These are phyloP conservation scores for Capsella bursapastoris DNA, from an alignment of 345 rosid genomes.

Conservation along the genomic window DNA sequence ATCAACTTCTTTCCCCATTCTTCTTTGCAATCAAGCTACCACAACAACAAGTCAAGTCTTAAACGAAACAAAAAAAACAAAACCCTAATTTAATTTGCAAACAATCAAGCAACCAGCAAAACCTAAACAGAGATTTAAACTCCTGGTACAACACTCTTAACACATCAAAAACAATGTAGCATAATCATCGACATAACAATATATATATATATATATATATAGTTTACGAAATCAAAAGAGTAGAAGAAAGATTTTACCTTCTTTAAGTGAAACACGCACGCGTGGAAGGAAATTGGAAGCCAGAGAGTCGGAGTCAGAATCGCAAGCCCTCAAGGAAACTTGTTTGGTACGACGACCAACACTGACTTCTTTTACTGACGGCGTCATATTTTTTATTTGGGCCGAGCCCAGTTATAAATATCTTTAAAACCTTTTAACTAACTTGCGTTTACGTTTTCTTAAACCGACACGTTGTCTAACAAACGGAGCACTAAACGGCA, in stretches of 20 bases:
- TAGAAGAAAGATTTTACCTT: too few relatives aligned
- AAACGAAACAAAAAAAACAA: background rate
- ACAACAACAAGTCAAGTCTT: background rate
- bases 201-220: too few relatives aligned
- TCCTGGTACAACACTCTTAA: background rate
- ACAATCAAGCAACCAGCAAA: background rate
- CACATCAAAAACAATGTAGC: background rate
- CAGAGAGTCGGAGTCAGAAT: too few relatives aligned
- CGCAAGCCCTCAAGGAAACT: too few relatives aligned
- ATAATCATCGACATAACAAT: background rate
- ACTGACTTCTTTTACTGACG: background rate
- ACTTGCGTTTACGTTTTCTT: background rate
- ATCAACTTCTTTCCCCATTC: constrained; percentile 24
- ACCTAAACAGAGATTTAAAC: background rate
- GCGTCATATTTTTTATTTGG: background rate
- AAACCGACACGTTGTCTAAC: background rate
- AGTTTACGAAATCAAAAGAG: too few relatives aligned
- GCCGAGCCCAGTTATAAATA: background rate
- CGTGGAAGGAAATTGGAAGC: too few relatives aligned
- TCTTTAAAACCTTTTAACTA: background rate
- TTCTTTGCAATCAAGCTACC: background rate
- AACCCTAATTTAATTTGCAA: background rate
- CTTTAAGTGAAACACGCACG: too few relatives aligned
- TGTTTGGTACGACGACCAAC: background rate
- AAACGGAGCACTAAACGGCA: background rate